phyloP scores from a whole-genome alignment of 768 basidiomycete genomes.

The Calocybe gangraenosa region DNA sequence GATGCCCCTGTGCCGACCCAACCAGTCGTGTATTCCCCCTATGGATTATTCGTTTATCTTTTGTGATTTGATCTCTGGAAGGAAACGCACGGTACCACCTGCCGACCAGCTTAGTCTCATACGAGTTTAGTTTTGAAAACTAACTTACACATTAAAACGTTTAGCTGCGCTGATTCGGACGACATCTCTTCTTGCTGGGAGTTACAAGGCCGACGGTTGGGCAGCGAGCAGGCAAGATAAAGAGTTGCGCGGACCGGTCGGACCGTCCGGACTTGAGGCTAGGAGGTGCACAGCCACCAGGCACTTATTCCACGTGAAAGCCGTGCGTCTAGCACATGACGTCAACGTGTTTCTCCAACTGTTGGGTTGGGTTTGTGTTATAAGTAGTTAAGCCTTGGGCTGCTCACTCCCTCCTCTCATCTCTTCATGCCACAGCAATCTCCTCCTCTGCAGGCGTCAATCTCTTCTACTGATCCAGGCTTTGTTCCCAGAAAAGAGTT shows the following conservation, averaged over 20 bases:
- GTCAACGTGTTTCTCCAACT: conserved; percentile 15
- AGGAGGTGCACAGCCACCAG: conserved; percentile 14
- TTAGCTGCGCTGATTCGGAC: conserved; percentile 45
- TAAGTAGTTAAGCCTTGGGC: background rate
- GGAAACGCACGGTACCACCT: conserved; percentile 35
- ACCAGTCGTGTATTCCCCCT: conserved; percentile 93
- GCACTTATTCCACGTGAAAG: conserved; percentile 11
- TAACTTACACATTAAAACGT: conserved; percentile 74
- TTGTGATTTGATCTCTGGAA: conserved; percentile 6
- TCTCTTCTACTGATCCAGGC: conserved; percentile 35
- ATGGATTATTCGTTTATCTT: no score
- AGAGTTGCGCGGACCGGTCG: conserved; percentile 14
- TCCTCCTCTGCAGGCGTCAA: conserved; percentile 13
- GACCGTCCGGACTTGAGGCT: conserved; percentile 1
- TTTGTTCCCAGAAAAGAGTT: conserved; percentile 75
- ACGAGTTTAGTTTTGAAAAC: conserved; percentile 16
- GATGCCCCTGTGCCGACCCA: conserved; percentile 92
- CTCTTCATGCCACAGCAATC: conserved; percentile 14
- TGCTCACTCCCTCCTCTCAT: conserved; percentile 1
- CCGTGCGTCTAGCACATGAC: conserved; percentile 17
- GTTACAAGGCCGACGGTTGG: no score
- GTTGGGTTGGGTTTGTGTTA: background rate
- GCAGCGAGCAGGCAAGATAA: background rate
- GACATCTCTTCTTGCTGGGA: conserved; percentile 30
- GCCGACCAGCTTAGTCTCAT: conserved; percentile 8